Evolutionary conservation across 441 rosid genomes (phyloP).

Genomic region (Eruca vesicaria): DNA sequence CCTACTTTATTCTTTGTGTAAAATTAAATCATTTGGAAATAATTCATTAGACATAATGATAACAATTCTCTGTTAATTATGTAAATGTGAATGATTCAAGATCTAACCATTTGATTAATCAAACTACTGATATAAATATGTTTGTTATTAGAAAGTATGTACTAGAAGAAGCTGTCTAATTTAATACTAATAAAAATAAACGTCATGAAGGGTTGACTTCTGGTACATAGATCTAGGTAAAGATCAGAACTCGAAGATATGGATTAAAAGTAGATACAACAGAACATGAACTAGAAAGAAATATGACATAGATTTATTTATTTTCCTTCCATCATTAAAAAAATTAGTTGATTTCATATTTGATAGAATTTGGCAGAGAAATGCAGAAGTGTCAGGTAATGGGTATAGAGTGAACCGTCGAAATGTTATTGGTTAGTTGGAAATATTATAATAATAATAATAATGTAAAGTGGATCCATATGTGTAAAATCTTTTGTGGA

Average conservation of each 20-base stretch:
- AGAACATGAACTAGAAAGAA: constrained; percentile 28
- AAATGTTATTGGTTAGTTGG: constrained; percentile 32
- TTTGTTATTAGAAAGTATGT: constrained; percentile 21
- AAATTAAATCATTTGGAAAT: background rate
- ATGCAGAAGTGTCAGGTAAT: constrained; percentile 35
- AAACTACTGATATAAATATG: constrained; percentile 7
- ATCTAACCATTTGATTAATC: constrained; percentile 26
- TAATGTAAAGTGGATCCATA: constrained; percentile 31
- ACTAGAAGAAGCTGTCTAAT: constrained; percentile 31
- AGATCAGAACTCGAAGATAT: constrained; percentile 30
- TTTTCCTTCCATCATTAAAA: background rate
- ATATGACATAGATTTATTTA: background rate
- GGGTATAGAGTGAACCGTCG: constrained; percentile 36
- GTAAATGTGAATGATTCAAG: constrained; percentile 27
- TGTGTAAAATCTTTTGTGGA: constrained; percentile 33
- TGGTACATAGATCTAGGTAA: constrained; percentile 32
- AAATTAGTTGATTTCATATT: constrained; percentile 5
- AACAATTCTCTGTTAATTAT: background rate
- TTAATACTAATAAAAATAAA: constrained; percentile 17
- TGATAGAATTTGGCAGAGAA: constrained; percentile 35
- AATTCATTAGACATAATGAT: constrained; percentile 7
- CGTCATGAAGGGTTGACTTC: constrained; percentile 40
- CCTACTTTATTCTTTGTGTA: constrained; percentile 15
- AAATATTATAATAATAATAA: constrained; percentile 13
- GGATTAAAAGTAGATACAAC: constrained; percentile 39